Conservation (phyloP, 768 basidiomycete genomes). For the Suillus brevipes region DNA sequence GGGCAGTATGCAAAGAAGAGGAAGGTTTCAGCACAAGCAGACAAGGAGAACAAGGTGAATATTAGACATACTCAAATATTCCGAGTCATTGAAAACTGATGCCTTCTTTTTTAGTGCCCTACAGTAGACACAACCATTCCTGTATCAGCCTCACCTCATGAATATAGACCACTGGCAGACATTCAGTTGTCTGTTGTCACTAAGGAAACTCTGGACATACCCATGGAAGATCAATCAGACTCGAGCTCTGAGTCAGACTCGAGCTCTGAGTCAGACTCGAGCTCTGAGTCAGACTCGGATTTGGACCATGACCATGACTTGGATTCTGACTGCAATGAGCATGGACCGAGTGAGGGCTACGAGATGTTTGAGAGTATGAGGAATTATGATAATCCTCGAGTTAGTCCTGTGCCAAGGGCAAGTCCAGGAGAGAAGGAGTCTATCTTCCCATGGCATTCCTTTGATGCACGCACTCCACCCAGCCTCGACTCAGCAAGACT, state of each 20-base stretch:
- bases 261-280: not conserved
- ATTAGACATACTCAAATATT: not conserved
- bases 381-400: no score
- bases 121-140: not conserved
- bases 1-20: constrained; percentile 1
- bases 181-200: not conserved
- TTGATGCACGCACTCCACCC: not conserved
- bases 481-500: not conserved
- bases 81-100: not conserved
- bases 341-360: not conserved
- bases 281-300: not conserved
- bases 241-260: not conserved
- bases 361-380: not conserved
- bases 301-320: not conserved
- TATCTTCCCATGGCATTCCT: not conserved
- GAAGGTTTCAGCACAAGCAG: not conserved
- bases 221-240: not conserved
- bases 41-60: not conserved
- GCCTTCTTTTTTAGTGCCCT: not conserved
- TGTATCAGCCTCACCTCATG: not conserved
- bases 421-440: no score
- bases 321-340: not conserved
- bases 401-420: no score
- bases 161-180: not conserved
- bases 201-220: not conserved